Percentiles rank a stretch among this genome's conserved stretches.
Evolutionary conservation across 768 basidiomycete species (phyloP).

Genomic region (Amanita rubescens): DNA sequence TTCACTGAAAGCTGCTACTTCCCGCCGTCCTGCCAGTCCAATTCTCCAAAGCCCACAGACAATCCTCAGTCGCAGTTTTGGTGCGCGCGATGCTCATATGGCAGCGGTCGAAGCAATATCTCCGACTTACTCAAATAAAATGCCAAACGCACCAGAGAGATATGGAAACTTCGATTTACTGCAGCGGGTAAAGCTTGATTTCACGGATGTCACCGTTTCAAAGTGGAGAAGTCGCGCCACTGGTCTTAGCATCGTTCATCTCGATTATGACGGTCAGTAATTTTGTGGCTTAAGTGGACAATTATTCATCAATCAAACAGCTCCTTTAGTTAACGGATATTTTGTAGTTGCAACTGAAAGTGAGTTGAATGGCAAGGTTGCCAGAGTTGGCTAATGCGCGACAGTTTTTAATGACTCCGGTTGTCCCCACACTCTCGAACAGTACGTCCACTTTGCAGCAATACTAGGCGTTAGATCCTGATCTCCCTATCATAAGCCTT

Average conservation of each 20-base stretch:
- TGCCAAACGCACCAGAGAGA: conserved; percentile 26
- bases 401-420: conserved; percentile 91
- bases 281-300: conserved; percentile 4
- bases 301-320: conserved; percentile 30
- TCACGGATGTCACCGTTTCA: conserved; percentile 71
- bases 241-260: conserved; percentile 84
- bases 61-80: conserved; percentile 19
- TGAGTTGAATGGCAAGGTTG: conserved; percentile 20
- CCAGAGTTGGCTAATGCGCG: not conserved
- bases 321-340: conserved; percentile 86
- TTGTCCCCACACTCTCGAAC: conserved; percentile 94
- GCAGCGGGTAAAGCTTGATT: conserved; percentile 67
- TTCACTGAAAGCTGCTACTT: conserved; percentile 12
- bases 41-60: conserved; percentile 1
- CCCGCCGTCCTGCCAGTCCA: conserved; percentile 10
- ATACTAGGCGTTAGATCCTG: not conserved
- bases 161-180: conserved; percentile 83
- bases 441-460: conserved; percentile 42
- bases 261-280: conserved; percentile 79
- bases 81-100: conserved; percentile 22
- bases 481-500: conserved; percentile 37
- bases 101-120: conserved; percentile 9
- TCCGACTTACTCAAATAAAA: conserved; percentile 15
- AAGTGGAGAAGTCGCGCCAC: conserved; percentile 87
- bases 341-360: conserved; percentile 90